phyloP scores from a whole-genome alignment of 176 grass and related monocot species.

The Thalia dealbata region DNA sequence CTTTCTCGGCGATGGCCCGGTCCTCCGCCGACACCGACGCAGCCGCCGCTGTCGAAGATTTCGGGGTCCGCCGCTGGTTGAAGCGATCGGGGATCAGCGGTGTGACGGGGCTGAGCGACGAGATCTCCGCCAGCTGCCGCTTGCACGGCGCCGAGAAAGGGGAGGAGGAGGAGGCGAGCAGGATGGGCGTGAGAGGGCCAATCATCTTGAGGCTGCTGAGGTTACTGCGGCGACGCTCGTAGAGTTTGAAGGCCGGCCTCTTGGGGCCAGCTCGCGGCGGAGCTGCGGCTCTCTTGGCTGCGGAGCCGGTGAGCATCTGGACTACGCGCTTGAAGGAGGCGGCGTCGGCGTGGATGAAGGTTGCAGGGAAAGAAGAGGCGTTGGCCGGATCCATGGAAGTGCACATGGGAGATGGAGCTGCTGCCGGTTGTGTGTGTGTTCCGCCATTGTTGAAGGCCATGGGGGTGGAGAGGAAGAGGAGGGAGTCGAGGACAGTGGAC shows the following conservation, averaged over 20 bases:
- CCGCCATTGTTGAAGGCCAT: background rate
- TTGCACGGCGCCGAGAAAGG: too few species aligned
- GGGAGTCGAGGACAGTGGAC: background rate
- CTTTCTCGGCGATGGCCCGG: background rate
- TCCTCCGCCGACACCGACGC: background rate
- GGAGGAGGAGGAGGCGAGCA: background rate
- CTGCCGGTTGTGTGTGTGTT: background rate
- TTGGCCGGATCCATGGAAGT: constrained; percentile 12
- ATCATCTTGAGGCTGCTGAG: background rate
- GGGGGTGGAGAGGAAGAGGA: background rate
- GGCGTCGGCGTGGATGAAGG: constrained; percentile 62
- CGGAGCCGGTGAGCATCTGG: constrained; percentile 71
- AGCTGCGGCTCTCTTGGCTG: background rate
- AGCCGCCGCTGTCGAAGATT: background rate
- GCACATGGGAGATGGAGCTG: background rate
- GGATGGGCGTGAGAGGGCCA: background rate
- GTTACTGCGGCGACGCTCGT: background rate
- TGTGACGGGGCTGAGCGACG: background rate
- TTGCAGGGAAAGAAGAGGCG: constrained; percentile 30
- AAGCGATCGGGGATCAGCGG: background rate
- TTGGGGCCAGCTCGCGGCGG: background rate
- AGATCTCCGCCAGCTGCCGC: background rate
- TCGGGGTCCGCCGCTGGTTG: background rate
- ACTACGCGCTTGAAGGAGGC: constrained; percentile 64
- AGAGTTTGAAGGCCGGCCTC: background rate